Base-by-base conservation (phyloP, 495 filamentous ascomycete species). In the Haplographium delicatum region DNA sequence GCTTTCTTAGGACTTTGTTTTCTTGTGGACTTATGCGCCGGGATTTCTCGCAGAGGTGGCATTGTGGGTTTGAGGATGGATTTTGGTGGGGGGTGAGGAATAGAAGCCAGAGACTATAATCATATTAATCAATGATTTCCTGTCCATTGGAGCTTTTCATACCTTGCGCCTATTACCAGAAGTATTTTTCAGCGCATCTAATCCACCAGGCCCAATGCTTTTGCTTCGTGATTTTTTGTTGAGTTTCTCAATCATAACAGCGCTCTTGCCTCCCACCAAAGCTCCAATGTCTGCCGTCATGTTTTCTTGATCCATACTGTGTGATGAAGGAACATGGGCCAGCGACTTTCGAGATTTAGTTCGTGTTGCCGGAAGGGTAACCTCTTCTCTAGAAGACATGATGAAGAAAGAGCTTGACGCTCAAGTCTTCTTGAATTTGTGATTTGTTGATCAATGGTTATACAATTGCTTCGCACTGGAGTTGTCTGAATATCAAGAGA, bases 61-160 rank as follows among this genome's bases (percentile, higher is more conserved):
- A 89, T 75, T 0, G 87, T 89, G 1, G 87, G 88, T 61, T 91
- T 91, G 16, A 97, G 77, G 50, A 96, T 97, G 0, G 89, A 94
- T 62, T 85, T 64, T 15, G 76, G 75, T n/a, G 68, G 67, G 13
- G 76, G 75, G 15, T 67, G 69, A 9, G 74, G 70, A 49, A 72
- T 69, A 7, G 53, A 27, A 44, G 49, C 53, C 33, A 80, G 58
- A n/a, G 76, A 79, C 76, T 80, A 30, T 18, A 43, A 40, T 4
- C 15, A 33, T 28, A 40, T 59, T 47, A 59, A 43, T 27, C 20
- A 25, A 5, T 28, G 24, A 38, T 44, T 58, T 45, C 48, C 44
- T 23, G 42, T 23, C 48, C 43, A 20, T 20, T 45, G n/a, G 1
- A 41, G 31, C 40, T 52, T 16, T 19, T 16, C 65, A 53, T 81